Conservation (phyloP, 805 yeast genomes). For the Cyberlindnera petersonii region DNA sequence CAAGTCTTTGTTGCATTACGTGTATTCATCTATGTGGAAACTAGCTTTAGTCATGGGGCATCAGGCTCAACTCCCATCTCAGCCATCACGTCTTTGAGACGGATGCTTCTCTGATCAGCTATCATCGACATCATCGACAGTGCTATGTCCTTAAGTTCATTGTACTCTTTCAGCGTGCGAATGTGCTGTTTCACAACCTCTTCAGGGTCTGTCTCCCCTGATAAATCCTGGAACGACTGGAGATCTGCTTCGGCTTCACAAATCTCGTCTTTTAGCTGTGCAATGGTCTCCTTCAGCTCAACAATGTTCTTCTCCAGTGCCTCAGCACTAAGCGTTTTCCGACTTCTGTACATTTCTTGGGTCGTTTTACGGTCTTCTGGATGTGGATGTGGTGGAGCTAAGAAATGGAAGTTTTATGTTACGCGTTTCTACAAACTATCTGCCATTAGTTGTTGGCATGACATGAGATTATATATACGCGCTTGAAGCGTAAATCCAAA, state of each 20-base stretch:
- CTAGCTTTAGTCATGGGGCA: background rate
- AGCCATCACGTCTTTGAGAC: constrained; percentile 44
- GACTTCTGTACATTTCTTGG: constrained; percentile 9
- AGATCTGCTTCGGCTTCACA: constrained; percentile 11
- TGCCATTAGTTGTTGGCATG: no score
- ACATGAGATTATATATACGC: no score
- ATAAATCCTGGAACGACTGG: no score
- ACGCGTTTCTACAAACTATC: no score
- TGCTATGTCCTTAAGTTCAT: constrained; percentile 62
- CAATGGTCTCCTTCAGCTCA: constrained; percentile 7
- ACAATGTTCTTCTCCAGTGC: constrained; percentile 12
- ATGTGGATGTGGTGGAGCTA: background rate
- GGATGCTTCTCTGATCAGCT: constrained; percentile 51
- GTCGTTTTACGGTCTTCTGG: background rate
- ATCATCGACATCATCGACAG: constrained; percentile 53
- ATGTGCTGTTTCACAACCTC: constrained; percentile 50
- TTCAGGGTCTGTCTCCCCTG: constrained; percentile 36
- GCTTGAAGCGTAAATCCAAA: constrained; percentile 2
- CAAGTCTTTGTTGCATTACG: no score
- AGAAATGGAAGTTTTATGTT: background rate
- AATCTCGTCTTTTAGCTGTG: constrained; percentile 5
- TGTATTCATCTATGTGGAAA: no score
- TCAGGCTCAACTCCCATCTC: constrained; percentile 43
- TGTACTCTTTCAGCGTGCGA: constrained; percentile 48
- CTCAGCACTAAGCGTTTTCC: constrained; percentile 3